phyloP scores from a whole-genome alignment of 2,329 filamentous ascomycete genomes.

The Fusarium verticillioides region DNA sequence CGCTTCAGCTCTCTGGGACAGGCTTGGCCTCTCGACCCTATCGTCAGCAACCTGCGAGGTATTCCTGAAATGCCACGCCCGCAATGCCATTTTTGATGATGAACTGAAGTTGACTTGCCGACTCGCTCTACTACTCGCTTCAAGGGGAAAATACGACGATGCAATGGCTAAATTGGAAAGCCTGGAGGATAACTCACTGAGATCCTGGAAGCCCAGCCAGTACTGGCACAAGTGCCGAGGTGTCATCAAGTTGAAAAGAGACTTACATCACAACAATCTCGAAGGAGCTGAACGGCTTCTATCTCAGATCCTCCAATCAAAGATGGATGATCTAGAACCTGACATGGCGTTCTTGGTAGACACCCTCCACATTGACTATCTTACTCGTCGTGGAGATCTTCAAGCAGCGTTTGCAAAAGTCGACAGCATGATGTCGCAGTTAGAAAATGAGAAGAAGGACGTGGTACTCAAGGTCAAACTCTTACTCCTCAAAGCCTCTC shows the following conservation, averaged over 20 bases:
- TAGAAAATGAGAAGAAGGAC: constrained; percentile 60
- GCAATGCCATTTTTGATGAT: constrained; percentile 74
- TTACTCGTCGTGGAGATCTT: constrained; percentile 60
- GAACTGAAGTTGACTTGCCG: constrained; percentile 79
- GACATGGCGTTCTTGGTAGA: constrained; percentile 64
- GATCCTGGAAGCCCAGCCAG: constrained; percentile 82
- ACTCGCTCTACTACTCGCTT: constrained; percentile 68
- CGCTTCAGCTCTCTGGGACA: constrained; percentile 77
- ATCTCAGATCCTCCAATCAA: constrained; percentile 64
- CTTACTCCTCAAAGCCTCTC: constrained; percentile 76
- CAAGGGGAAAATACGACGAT: constrained; percentile 76
- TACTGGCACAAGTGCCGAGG: constrained; percentile 75
- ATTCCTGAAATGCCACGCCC: constrained; percentile 78
- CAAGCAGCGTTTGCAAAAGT: constrained; percentile 61
- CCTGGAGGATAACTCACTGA: constrained; percentile 69
- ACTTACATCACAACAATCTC: constrained; percentile 67
- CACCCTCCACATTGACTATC: constrained; percentile 62
- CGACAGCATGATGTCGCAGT: constrained; percentile 55
- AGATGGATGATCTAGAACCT: constrained; percentile 61
- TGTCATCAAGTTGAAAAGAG: constrained; percentile 72
- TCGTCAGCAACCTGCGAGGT: constrained; percentile 74
- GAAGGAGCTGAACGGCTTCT: constrained; percentile 62
- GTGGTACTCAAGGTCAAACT: constrained; percentile 76
- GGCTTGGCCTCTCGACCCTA: constrained; percentile 72
- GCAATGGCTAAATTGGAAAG: constrained; percentile 60